These are phyloP conservation scores for Nicotiana sylvestris DNA, from an alignment of 257 asterid species.

Conservation along the genomic window DNA sequence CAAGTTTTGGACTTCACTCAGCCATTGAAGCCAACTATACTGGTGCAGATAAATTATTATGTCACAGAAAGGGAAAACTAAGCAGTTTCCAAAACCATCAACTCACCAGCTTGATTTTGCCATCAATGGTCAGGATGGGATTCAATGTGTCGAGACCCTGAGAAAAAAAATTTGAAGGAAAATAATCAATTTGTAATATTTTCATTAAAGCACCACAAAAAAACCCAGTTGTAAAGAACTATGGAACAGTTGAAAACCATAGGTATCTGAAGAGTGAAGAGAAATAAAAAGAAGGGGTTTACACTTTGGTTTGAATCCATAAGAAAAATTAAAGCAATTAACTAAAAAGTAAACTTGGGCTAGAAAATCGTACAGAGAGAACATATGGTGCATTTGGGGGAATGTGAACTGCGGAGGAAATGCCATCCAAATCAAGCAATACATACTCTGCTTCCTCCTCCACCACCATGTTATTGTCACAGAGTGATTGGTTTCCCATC, in stretches of 20 bases:
- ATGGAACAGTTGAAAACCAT: neutral
- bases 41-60: neutral
- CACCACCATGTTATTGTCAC: constrained; percentile 17
- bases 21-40: neutral
- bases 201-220: neutral
- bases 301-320: neutral
- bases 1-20: neutral
- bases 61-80: neutral
- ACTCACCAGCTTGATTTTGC: constrained; percentile 82
- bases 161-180: neutral
- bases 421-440: constrained; percentile 54
- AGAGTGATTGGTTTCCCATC: neutral
- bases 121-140: constrained; percentile 70
- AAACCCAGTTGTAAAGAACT: neutral
- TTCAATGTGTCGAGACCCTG: constrained; percentile 83
- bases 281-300: neutral
- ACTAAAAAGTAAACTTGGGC: neutral
- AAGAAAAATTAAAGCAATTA: neutral
- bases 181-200: neutral
- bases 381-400: constrained; percentile 70
- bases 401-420: constrained; percentile 39
- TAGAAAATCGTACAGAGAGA: constrained; percentile 48
- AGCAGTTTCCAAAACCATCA: neutral
- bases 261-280: neutral
- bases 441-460: constrained; percentile 58